Percentiles rank a stretch among this genome's conserved stretches.
Evolutionary conservation across 805 yeast genomes (phyloP).

Genomic region (Isabelozyma heimii): DNA sequence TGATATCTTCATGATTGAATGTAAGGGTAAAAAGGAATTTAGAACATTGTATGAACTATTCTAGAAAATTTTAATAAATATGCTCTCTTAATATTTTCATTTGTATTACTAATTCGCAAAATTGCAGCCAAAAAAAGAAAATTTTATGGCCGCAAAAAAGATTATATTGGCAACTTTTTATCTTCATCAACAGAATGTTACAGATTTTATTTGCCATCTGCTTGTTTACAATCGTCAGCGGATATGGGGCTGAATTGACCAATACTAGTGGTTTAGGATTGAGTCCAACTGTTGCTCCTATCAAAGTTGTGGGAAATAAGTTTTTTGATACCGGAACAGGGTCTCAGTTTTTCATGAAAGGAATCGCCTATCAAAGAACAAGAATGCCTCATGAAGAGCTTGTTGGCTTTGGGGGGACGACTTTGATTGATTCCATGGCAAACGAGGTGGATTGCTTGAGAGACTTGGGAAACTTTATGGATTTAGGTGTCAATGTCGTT

Average conservation of each 20-base stretch:
- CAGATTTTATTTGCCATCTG: background rate
- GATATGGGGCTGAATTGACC: background rate
- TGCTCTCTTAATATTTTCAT: background rate
- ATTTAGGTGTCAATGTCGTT: slow-evolving; percentile 71
- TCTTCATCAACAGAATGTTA: background rate
- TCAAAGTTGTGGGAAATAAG: slow-evolving; percentile 69
- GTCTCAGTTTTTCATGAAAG: slow-evolving; percentile 81
- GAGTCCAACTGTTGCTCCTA: slow-evolving; percentile 36
- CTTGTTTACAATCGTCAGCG: background rate
- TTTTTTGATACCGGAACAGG: slow-evolving; percentile 73
- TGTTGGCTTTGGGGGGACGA: slow-evolving; percentile 13
- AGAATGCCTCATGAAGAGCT: slow-evolving; percentile 40
- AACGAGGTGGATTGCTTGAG: slow-evolving; percentile 68
- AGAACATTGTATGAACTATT: slow-evolving; percentile 22
- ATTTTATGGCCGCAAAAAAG: background rate
- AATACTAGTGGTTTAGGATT: background rate
- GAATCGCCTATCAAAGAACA: slow-evolving; percentile 83
- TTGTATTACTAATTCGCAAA: background rate
- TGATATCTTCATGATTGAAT: slow-evolving; percentile 41
- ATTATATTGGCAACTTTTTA: background rate
- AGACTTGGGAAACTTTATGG: slow-evolving; percentile 73
- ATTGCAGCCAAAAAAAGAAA: background rate
- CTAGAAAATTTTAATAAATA: slow-evolving; percentile 2
- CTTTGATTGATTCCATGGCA: slow-evolving; percentile 73
- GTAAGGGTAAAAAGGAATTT: slow-evolving; percentile 42